Evolutionary conservation across 352 stramenopile species (phyloP).

Genomic region (Phytophthora sp.): DNA sequence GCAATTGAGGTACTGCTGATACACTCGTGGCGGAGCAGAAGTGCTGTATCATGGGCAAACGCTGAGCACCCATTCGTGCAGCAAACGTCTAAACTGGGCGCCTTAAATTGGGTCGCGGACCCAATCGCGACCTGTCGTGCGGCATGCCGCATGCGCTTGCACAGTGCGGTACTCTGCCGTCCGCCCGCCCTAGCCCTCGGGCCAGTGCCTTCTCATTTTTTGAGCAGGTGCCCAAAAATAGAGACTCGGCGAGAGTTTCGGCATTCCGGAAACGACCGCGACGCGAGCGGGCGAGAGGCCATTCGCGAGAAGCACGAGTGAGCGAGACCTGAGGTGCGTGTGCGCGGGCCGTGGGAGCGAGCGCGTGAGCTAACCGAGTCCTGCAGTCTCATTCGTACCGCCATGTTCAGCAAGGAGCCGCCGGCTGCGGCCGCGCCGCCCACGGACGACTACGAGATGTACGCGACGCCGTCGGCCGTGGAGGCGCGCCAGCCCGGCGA

Average conservation of each 20-base stretch:
- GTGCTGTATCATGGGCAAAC: no score
- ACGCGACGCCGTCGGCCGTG: constrained; percentile 63
- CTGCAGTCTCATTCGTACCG: constrained; percentile 28
- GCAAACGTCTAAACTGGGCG: no score
- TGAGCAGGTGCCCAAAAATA: background rate
- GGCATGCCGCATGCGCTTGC: no score
- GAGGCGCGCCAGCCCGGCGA: constrained; percentile 45
- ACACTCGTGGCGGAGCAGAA: no score
- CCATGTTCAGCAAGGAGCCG: constrained; percentile 68
- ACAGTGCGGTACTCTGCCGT: no score
- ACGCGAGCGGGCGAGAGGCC: constrained; percentile 26
- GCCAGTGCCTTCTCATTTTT: background rate
- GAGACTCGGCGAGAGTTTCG: constrained; percentile 36
- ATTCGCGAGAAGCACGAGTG: constrained; percentile 48
- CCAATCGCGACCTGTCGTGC: no score
- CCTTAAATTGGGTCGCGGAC: background rate
- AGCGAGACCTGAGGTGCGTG: no score
- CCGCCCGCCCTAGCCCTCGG: background rate
- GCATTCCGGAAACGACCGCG: no score
- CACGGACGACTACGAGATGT: constrained; percentile 66
- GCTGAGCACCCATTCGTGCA: no score
- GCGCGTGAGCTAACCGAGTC: background rate
- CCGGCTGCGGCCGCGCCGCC: constrained; percentile 31
- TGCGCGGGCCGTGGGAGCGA: constrained; percentile 8
- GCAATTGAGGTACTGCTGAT: no score